These are phyloP conservation scores for Perilla frutescens DNA, from an alignment of 257 asterid species.

Conservation along the genomic window DNA sequence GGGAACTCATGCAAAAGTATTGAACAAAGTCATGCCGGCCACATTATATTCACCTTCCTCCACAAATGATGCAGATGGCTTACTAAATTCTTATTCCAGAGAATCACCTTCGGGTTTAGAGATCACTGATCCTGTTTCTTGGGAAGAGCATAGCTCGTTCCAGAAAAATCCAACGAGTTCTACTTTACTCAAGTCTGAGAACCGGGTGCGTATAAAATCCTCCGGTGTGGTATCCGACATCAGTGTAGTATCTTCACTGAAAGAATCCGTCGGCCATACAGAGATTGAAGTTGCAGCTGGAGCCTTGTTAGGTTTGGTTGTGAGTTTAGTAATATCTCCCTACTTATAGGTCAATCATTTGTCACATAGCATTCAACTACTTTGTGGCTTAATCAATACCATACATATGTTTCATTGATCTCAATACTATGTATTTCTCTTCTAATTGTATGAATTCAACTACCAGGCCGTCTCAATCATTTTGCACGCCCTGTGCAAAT, in stretches of 20 bases:
- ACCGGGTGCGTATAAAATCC: constrained; percentile 32
- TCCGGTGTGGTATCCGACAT: constrained; percentile 28
- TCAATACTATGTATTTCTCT: neutral
- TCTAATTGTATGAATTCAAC: neutral
- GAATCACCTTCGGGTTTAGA: constrained; percentile 44
- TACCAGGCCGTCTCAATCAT: no score
- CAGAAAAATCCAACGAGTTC: constrained; percentile 38
- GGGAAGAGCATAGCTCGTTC: constrained; percentile 40
- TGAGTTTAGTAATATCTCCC: constrained; percentile 61
- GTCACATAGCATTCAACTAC: neutral
- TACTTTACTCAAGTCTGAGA: constrained; percentile 50
- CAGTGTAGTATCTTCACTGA: constrained; percentile 41
- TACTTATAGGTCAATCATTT: constrained; percentile 36
- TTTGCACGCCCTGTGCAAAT: no score
- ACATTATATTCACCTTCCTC: constrained; percentile 43
- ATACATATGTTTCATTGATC: constrained; percentile 11
- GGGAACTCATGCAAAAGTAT: constrained; percentile 76
- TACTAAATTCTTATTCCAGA: constrained; percentile 41
- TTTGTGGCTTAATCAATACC: neutral
- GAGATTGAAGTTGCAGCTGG: constrained; percentile 86
- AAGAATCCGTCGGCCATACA: constrained; percentile 93
- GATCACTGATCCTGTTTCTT: constrained; percentile 37
- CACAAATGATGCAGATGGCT: constrained; percentile 35
- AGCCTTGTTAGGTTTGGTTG: constrained; percentile 81
- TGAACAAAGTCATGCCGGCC: constrained; percentile 59